phyloP scores from a whole-genome alignment of 495 filamentous ascomycete genomes.

The Trichoderma virens region DNA sequence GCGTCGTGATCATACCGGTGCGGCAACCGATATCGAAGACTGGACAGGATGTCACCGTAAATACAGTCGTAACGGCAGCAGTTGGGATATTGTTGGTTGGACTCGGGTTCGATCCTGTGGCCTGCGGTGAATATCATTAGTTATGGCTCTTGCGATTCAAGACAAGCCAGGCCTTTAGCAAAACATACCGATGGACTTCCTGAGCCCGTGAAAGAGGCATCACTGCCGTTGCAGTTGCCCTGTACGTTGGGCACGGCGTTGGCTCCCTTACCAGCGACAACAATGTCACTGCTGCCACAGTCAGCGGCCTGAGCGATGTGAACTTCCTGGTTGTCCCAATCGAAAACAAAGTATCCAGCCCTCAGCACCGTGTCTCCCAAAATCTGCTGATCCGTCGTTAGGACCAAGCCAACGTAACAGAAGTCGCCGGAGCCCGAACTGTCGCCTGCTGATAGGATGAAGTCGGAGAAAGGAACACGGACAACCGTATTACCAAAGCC shows the following conservation, averaged over 20 bases:
- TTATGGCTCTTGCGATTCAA: neutral
- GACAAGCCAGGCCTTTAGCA: neutral
- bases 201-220: neutral
- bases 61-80: neutral
- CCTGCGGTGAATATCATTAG: neutral
- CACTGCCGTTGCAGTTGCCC: slow-evolving; percentile 4
- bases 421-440: slow-evolving; percentile 22
- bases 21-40: slow-evolving; percentile 8
- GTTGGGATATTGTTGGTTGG: neutral
- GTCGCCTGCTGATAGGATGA: slow-evolving; percentile 38
- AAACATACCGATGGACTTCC: neutral
- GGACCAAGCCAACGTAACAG: slow-evolving; percentile 50
- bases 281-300: slow-evolving; percentile 21
- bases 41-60: slow-evolving; percentile 8
- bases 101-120: neutral
- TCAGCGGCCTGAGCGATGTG: slow-evolving; percentile 16
- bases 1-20: slow-evolving; percentile 6
- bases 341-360: slow-evolving; percentile 22
- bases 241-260: slow-evolving; percentile 17
- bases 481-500: slow-evolving; percentile 35
- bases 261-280: slow-evolving; percentile 18
- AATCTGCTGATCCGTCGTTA: slow-evolving; percentile 43
- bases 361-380: slow-evolving; percentile 72
- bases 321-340: slow-evolving; percentile 12
- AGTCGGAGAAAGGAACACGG: slow-evolving; percentile 51